Conservation (phyloP, 306 rosid species). For the Dryas drummondii region DNA sequence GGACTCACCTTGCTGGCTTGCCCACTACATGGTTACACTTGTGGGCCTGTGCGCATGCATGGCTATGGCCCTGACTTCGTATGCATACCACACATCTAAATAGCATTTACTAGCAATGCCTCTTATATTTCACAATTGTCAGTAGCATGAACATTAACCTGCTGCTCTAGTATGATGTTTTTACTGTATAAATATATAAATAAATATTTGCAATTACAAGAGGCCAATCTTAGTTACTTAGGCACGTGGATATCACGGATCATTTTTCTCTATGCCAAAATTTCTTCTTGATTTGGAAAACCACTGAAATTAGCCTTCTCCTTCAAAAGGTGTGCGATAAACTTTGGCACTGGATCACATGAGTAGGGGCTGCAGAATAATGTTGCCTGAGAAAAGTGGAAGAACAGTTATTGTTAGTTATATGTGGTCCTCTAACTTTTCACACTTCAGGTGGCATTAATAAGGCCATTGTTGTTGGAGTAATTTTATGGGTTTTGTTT, state of each 20-base stretch:
- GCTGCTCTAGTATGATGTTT: background rate
- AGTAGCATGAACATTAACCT: constrained; percentile 1
- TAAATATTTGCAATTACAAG: background rate
- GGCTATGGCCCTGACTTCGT: background rate
- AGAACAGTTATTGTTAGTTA: background rate
- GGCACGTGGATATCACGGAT: background rate
- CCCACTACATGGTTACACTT: background rate
- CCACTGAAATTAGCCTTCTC: background rate
- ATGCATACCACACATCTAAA: background rate
- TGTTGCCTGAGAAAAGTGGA: background rate
- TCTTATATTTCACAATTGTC: background rate
- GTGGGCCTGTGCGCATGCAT: background rate
- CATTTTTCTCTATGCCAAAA: background rate
- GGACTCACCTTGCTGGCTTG: background rate
- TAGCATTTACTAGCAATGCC: background rate
- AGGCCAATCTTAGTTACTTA: background rate
- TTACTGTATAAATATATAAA: background rate
- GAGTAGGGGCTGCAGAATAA: constrained; percentile 1
- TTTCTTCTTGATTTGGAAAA: background rate
- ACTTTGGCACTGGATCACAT: background rate
- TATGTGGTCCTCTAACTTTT: background rate
- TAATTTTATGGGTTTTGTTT: background rate
- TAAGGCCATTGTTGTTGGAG: background rate
- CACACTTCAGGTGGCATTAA: background rate
- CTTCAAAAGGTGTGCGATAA: background rate